A percentile compares a stretch with the other conserved stretches of the same genome.
Evolutionary conservation across 306 rosid species (phyloP).

Genomic region (Crotalaria pallida): DNA sequence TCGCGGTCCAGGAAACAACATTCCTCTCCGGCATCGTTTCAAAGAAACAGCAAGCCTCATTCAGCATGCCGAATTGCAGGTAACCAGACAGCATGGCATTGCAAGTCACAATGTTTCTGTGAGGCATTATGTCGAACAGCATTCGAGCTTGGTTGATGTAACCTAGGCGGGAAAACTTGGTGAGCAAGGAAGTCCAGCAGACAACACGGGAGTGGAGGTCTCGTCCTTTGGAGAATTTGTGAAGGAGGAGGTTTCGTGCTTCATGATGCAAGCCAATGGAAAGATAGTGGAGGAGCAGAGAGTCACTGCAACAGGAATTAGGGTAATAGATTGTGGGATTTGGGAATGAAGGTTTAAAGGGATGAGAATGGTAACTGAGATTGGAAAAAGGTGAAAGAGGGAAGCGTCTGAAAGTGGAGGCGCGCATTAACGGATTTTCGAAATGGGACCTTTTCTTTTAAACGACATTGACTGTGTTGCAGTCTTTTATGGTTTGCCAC

Average conservation of each 20-base stretch:
- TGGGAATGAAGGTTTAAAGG: slow-evolving; percentile 8
- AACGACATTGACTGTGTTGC: neutral
- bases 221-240: slow-evolving; percentile 12
- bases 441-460: neutral
- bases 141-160: slow-evolving; percentile 43
- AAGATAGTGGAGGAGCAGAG: slow-evolving; percentile 39
- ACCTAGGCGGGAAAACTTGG: slow-evolving; percentile 35
- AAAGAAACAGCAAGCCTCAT: slow-evolving; percentile 45
- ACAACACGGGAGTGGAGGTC: slow-evolving; percentile 35
- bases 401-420: slow-evolving; percentile 17
- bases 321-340: neutral
- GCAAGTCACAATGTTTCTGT: slow-evolving; percentile 47
- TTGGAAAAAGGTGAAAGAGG: neutral
- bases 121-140: slow-evolving; percentile 58
- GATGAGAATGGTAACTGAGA: neutral
- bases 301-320: slow-evolving; percentile 26
- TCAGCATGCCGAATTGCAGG: slow-evolving; percentile 41
- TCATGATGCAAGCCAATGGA: slow-evolving; percentile 27
- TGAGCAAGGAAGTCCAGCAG: slow-evolving; percentile 52
- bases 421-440: slow-evolving; percentile 31
- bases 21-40: slow-evolving; percentile 52
- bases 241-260: slow-evolving; percentile 49
- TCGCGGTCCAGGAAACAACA: slow-evolving; percentile 73
- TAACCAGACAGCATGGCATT: slow-evolving; percentile 67
- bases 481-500: neutral